Evolutionary conservation across 1,139 yeast species (phyloP).

Genomic region (Yamadazyma dendronema): DNA sequence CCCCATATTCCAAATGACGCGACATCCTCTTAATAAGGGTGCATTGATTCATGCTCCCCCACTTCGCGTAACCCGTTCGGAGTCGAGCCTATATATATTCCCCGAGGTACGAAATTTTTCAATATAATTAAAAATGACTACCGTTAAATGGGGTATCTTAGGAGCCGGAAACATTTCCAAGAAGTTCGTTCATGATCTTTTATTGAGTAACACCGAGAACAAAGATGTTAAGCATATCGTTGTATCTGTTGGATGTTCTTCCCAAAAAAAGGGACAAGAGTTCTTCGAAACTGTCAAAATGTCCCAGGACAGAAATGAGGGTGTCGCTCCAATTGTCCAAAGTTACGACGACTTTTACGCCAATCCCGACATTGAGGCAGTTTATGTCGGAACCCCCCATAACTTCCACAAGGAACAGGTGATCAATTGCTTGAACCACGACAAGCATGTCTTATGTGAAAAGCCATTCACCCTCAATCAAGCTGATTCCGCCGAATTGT

Average conservation of each 20-base stretch:
- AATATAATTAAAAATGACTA: slow-evolving; percentile 10
- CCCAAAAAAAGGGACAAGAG: slow-evolving; percentile 23
- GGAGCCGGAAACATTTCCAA: slow-evolving; percentile 49
- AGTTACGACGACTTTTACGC: slow-evolving; percentile 35
- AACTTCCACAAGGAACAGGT: slow-evolving; percentile 51
- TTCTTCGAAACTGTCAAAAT: slow-evolving; percentile 18
- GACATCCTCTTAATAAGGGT: too few species aligned
- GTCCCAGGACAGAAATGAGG: slow-evolving; percentile 8
- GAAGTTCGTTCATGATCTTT: slow-evolving; percentile 37
- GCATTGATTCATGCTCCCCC: too few species aligned
- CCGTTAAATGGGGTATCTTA: slow-evolving; percentile 38
- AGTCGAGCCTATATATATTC: not conserved
- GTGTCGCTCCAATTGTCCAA: slow-evolving; percentile 17
- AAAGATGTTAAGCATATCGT: slow-evolving; percentile 25
- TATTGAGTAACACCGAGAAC: slow-evolving; percentile 25
- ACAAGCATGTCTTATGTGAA: slow-evolving; percentile 58
- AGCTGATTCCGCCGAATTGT: slow-evolving; percentile 43
- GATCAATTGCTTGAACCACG: slow-evolving; percentile 47
- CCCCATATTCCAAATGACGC: too few species aligned
- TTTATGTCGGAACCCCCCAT: slow-evolving; percentile 64
- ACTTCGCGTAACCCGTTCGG: not conserved
- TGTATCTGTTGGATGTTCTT: slow-evolving; percentile 33
- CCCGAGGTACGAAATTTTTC: not conserved
- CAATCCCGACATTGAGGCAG: slow-evolving; percentile 47
- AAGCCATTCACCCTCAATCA: slow-evolving; percentile 59